Evolutionary conservation across 306 rosid species (phyloP), one percentile per base, ranked within the genome.

Genomic region (Cucumis hystrix): DNA sequence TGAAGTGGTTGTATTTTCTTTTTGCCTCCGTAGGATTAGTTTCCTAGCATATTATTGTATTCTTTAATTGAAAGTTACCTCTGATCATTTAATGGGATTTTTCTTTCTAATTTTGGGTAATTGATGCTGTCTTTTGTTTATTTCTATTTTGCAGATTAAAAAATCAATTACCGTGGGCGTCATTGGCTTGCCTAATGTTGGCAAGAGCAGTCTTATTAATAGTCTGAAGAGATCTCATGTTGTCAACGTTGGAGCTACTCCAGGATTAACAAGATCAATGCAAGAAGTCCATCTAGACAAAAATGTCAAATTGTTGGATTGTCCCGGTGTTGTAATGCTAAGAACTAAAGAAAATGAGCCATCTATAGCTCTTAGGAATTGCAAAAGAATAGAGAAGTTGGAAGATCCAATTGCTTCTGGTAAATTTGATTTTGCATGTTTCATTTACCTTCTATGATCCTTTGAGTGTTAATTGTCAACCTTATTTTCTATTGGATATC

Each of bases 271-370:
- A 71, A 89, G 96, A 86, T 91, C 98, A 4, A 82, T 89, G 89
- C 97, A 91, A 93, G 98, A 91, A 80, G 93, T 93, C 74, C 97
- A 91, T 4, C 80, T 93, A 79, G 98, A 93, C 86, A 91, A 87
- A 80, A 91, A 89, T 76, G 96, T 93, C 43, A 93, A 91, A 85
- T 79, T 93, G 89, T 57, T 93, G 80, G 98, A 93, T 80, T 93
- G 98, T 80, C 98, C 98, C 79, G 98, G 98, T 83, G 98, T 93
- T 78, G 96, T 91, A 72, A 91, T 91, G 98, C 88, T 93, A 23
- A 88, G 80, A 63, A 81, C 93, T 78, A 75, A 79, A 80, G 96
- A 82, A 76, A 91, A 85, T 69, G 89, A 87, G 75, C 85, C 91
- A 15, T 83, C 98, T 41, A 35, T 87, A n/a, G 90, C 96, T 76